These are phyloP conservation scores for Diaporthe destruens DNA, from an alignment of 2,329 filamentous ascomycete genomes.

Conservation along the genomic window DNA sequence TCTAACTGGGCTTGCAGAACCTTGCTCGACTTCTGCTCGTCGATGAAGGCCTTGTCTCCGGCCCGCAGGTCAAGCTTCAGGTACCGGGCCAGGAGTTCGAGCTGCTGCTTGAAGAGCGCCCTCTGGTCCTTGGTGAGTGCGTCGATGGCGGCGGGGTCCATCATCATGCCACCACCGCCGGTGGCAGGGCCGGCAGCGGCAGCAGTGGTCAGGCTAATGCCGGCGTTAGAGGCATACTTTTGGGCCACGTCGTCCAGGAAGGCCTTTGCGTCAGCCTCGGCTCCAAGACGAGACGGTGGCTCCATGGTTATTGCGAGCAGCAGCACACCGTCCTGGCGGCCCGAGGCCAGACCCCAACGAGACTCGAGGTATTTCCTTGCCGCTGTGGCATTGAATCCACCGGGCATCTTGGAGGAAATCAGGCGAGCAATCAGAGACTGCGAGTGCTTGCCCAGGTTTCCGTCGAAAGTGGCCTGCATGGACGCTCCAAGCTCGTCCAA, in stretches of 20 bases:
- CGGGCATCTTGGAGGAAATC: conserved; percentile 99
- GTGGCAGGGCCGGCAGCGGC: conserved; percentile 79
- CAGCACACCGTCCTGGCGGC: conserved; percentile 91
- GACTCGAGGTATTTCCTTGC: conserved; percentile 96
- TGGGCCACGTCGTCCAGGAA: conserved; percentile 91
- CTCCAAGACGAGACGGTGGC: conserved; percentile 86
- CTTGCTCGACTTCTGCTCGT: conserved; percentile 86
- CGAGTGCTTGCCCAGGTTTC: conserved; percentile 96
- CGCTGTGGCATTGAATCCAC: conserved; percentile 98
- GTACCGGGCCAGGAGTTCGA: conserved; percentile 94
- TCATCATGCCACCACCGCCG: conserved; percentile 93
- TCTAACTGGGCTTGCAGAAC: conserved; percentile 94
- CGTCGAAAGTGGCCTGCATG: conserved; percentile 99
- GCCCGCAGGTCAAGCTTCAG: conserved; percentile 96
- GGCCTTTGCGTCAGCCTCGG: conserved; percentile 90
- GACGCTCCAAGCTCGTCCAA: conserved; percentile 94
- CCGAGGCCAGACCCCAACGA: conserved; percentile 87
- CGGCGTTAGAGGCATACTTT: conserved; percentile 87
- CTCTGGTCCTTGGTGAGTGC: conserved; percentile 97
- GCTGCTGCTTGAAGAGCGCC: conserved; percentile 96
- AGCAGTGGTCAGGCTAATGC: conserved; percentile 84
- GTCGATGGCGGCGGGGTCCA: conserved; percentile 97
- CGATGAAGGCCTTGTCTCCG: conserved; percentile 93
- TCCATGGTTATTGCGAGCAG: conserved; percentile 93
- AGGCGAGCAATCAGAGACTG: conserved; percentile 92